Evolutionary conservation across 1,284 basidiomycete species (phyloP), one percentile per base, ranked within the genome.

Genomic region (Puccinia polysora): DNA sequence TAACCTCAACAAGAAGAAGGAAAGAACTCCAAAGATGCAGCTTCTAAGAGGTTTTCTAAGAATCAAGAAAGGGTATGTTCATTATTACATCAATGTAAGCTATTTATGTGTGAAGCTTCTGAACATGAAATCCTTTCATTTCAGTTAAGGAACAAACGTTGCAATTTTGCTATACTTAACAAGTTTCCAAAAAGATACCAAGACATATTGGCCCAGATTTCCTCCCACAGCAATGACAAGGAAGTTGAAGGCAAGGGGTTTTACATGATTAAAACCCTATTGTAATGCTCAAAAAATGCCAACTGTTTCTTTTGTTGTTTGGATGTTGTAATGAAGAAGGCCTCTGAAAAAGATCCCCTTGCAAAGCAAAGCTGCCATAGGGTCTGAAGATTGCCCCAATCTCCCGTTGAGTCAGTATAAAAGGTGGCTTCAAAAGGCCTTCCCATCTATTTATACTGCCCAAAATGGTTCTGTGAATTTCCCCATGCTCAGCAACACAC

Each of bases 151-250:
- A 32, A 65, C 53, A 23, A 38, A 52, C 15, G 49, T 4, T 7
- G 23, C 4, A 23, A 50, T 28, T 65, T 36, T 65, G 28, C 49
- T 0, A 65, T 40, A 10, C 4, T 53, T 28, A 65, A 70, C 6
- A 45, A 60, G n/a, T 70, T 62, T 43, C 67, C 58, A n/a, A 36
- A 70, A n/a, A 43, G 34, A 4, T 70, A 70, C 32, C 12, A 20
- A 6, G 23, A 53, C 2, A 40, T 70, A 0, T 30, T 70, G 43
- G 23, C 18, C 7, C 50, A 40, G 23, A 55, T 71, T 25, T 20
- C 30, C 2, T 32, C 69, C 14, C 69, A 71, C 59, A 71, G 69
- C 50, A 25, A 71, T 63, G 69, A 63, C 23, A 15, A 71, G 52
- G 4, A 28, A 2, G 45, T 20, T n/a, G 20, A 43, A 20, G 28